phyloP scores from a whole-genome alignment of 768 basidiomycete species.

The Cantharellus cinnabarinus region DNA sequence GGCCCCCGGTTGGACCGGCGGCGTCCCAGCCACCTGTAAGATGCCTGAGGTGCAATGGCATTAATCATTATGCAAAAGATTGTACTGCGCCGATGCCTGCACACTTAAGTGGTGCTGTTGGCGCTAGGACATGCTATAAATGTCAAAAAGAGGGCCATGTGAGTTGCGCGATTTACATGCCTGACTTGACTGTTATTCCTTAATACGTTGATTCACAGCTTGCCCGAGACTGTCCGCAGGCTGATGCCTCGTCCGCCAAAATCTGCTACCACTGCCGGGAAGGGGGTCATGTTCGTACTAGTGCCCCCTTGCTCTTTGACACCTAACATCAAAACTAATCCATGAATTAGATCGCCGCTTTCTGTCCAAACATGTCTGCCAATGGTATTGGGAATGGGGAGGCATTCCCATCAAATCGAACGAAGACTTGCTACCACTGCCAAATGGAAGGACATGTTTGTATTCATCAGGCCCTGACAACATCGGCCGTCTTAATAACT shows the following conservation, averaged over 20 bases:
- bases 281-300: neutral
- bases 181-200: neutral
- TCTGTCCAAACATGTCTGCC: slow-evolving; percentile 10
- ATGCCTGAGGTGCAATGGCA: slow-evolving; percentile 57
- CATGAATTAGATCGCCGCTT: slow-evolving; percentile 11
- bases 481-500: neutral
- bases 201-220: neutral
- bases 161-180: slow-evolving; percentile 15
- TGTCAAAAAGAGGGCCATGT: slow-evolving; percentile 79
- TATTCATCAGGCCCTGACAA: slow-evolving; percentile 5
- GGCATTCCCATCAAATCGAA: neutral
- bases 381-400: neutral
- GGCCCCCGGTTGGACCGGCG: slow-evolving; percentile 25
- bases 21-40: slow-evolving; percentile 26
- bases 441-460: slow-evolving; percentile 74
- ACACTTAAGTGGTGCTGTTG: slow-evolving; percentile 17
- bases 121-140: slow-evolving; percentile 70
- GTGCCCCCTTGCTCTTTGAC: neutral
- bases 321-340: neutral
- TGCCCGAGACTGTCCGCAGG: neutral
- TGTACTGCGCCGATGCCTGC: slow-evolving; percentile 39
- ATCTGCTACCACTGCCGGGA: neutral
- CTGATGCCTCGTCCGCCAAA: neutral
- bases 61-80: slow-evolving; percentile 55
- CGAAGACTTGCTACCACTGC: slow-evolving; percentile 75